Evolutionary conservation across 2,329 filamentous ascomycete species (phyloP), one percentile per base, ranked within the genome.

Genomic region (Neonectria magnoliae): DNA sequence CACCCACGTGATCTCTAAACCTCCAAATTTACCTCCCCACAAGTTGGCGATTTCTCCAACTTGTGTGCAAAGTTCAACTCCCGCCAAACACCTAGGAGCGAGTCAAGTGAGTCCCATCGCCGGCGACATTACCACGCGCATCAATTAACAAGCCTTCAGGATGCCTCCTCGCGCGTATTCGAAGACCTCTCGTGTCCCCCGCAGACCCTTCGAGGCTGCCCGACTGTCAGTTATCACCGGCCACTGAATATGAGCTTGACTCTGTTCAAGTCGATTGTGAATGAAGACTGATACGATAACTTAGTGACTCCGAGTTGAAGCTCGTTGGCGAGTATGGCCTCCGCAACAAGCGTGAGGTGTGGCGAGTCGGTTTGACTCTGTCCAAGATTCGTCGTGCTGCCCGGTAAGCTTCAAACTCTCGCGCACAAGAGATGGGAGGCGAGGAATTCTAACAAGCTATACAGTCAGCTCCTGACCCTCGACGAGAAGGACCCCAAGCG

Each of bases 381-480:
- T 98, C 96, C 88, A 98, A 98, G 92, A 99, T 99, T 81, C 96
- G 96, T 94, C 96, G 96, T 97, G 96, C 96, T 91, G 96, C 96
- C 83, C 96, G 96, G 95, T 98, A 93, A 66, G 80, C 71, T 68
- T 36, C 1, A 14, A 25, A 48, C 6, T 56, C 25, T 10, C 56
- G 50, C 38, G 33, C 22, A 29, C 33, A 58, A 33, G 38, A 14
- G 9, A 31, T 14, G 7, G 31, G 33, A 25, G n/a, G 33, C 13
- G 20, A 1, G n/a, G 18, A 31, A 31, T 50, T 68, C 76, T 79
- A 73, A 80, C 66, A 60, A 16, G 14, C 3, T 1, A 16, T 47
- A 50, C 81, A 98, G 95, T 97, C 92, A 98, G 89, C 94, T 99
- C 81, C 92, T 99, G 83, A 99, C 96, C 80, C 93, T 99, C 83